Percentiles rank a stretch among this genome's conserved stretches.
Conservation (phyloP, 2,329 filamentous ascomycete species). For the Coniochaeta ligniaria region DNA sequence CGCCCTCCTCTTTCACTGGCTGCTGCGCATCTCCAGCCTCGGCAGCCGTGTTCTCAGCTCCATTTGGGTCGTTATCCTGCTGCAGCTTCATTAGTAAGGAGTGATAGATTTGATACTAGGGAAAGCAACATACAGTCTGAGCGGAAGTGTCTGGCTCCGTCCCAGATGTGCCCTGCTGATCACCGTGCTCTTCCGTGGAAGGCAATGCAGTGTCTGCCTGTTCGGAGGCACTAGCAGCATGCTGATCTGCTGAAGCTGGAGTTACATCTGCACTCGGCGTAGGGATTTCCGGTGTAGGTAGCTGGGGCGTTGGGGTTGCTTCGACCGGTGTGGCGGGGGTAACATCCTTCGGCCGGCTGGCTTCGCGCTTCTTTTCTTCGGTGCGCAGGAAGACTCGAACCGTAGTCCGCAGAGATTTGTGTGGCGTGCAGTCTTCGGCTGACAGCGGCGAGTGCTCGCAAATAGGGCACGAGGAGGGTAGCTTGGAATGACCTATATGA, state of each 20-base stretch:
- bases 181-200: constrained; percentile 1
- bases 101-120: background rate
- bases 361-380: constrained; percentile 81
- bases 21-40: constrained; percentile 5
- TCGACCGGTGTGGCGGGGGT: constrained; percentile 33
- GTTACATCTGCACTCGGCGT: background rate
- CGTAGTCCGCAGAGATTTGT: constrained; percentile 87
- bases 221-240: background rate
- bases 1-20: background rate
- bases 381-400: constrained; percentile 87
- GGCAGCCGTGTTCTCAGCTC: background rate
- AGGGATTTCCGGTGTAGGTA: background rate
- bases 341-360: constrained; percentile 44
- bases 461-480: constrained; percentile 77
- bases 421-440: constrained; percentile 76
- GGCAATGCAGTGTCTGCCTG: background rate
- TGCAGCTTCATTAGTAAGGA: constrained; percentile 2
- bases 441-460: constrained; percentile 90
- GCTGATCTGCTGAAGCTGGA: background rate
- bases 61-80: background rate
- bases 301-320: constrained; percentile 18
- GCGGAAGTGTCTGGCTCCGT: constrained; percentile 5
- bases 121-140: background rate
- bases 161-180: constrained; percentile 4
- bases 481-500: constrained; percentile 54